Percentiles rank a stretch among this genome's conserved stretches.
Evolutionary conservation across 192 early-diverging fungal species (phyloP).

Genomic region (Coemansia sp.): DNA sequence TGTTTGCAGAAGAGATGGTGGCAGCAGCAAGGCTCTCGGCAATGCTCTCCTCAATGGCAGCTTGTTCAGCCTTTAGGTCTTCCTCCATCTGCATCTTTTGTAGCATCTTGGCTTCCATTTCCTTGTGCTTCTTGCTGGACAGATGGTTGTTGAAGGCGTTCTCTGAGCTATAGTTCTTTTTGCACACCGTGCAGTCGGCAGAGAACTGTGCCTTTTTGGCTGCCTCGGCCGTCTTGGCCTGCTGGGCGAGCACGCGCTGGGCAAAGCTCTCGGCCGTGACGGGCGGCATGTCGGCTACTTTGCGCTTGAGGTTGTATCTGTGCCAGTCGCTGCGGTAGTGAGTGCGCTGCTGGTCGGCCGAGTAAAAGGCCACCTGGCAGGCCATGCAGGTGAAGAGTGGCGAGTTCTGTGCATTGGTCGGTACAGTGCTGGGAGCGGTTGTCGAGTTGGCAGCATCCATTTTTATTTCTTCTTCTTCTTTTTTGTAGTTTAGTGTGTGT

Average conservation of each 20-base stretch:
- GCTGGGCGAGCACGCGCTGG: constrained; percentile 65
- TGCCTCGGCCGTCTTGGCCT: constrained; percentile 52
- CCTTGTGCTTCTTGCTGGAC: constrained; percentile 94
- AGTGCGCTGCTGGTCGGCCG: constrained; percentile 82
- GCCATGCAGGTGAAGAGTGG: constrained; percentile 77
- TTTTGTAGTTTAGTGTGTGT: not conserved
- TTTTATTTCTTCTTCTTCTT: not conserved
- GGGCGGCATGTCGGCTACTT: constrained; percentile 86
- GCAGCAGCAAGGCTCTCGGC: constrained; percentile 1
- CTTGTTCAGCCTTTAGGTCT: constrained; percentile 34
- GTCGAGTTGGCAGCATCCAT: too few relatives aligned
- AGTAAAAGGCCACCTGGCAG: constrained; percentile 91
- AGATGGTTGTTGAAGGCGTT: constrained; percentile 89
- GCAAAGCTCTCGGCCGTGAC: constrained; percentile 80
- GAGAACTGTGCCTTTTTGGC: constrained; percentile 35
- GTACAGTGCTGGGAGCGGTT: too few relatives aligned
- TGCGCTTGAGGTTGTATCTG: constrained; percentile 97
- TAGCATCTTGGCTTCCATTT: constrained; percentile 57
- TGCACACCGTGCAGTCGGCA: constrained; percentile 54
- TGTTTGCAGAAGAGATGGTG: not conserved
- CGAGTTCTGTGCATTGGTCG: constrained; percentile 47
- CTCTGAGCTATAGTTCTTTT: constrained; percentile 70
- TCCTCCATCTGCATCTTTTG: constrained; percentile 38
- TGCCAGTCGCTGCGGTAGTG: constrained; percentile 99
- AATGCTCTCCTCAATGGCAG: constrained; percentile 39